Conservation (phyloP, 306 rosid genomes). For the Pyrus communis region DNA sequence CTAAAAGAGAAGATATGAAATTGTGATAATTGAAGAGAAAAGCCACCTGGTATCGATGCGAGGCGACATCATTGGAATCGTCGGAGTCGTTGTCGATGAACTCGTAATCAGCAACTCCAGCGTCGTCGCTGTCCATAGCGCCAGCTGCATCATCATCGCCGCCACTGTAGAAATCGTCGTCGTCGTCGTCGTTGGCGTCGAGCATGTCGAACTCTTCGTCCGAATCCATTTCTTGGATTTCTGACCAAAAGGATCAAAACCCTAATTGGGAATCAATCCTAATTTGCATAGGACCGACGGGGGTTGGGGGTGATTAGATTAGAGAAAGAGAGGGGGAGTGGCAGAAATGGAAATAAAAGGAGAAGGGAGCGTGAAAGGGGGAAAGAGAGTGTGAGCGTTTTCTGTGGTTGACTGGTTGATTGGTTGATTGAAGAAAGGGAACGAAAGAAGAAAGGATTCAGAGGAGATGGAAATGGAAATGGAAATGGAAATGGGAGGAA, state of each 20-base stretch:
- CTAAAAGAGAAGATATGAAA: neutral
- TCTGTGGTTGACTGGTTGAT: neutral
- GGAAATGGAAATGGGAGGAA: neutral
- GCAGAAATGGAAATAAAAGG: neutral
- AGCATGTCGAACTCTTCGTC: conserved; percentile 62
- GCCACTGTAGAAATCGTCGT: conserved; percentile 51
- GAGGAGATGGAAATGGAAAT: neutral
- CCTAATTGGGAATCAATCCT: conserved; percentile 16
- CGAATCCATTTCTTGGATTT: conserved; percentile 35
- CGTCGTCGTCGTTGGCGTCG: conserved; percentile 44
- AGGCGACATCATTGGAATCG: conserved; percentile 42
- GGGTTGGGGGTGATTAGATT: neutral
- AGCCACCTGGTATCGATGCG: conserved; percentile 44
- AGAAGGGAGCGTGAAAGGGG: neutral
- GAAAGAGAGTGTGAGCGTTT: neutral
- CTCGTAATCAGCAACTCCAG: conserved; percentile 53
- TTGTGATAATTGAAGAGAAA: neutral
- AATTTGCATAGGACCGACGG: neutral
- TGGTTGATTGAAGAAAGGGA: neutral
- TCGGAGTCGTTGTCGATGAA: conserved; percentile 57
- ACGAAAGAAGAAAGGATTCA: neutral
- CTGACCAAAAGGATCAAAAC: conserved; percentile 8
- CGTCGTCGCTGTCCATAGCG: conserved; percentile 50
- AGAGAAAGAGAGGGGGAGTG: neutral
- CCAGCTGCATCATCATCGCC: conserved; percentile 49